Evolutionary conservation across 1,284 basidiomycete species (phyloP).

Genomic region (Tilletia setariae): DNA sequence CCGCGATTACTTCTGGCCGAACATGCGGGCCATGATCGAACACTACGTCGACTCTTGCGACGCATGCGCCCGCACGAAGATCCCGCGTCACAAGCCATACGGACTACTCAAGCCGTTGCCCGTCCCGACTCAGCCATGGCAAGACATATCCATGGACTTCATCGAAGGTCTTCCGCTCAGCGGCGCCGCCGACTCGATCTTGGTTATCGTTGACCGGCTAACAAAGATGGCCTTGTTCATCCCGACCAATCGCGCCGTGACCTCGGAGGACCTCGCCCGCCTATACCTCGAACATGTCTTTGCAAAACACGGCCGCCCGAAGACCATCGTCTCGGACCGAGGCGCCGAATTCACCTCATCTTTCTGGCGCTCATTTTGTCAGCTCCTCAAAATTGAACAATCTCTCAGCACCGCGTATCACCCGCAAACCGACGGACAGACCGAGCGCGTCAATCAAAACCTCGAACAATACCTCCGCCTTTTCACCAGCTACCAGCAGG

Average conservation of each 20-base stretch:
- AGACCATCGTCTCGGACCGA: too few species aligned
- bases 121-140: slow-evolving; percentile 55
- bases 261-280: slow-evolving; percentile 40
- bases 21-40: too few species aligned
- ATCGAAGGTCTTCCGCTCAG: slow-evolving; percentile 55
- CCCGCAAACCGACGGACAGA: slow-evolving; percentile 61
- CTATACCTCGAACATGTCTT: slow-evolving; percentile 42
- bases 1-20: too few species aligned
- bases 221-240: slow-evolving; percentile 54
- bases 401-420: too few species aligned
- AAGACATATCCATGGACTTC: slow-evolving; percentile 58
- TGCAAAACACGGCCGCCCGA: slow-evolving; percentile 54
- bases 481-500: slow-evolving; percentile 28
- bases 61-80: slow-evolving; percentile 56
- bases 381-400: too few species aligned
- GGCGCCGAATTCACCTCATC: too few species aligned
- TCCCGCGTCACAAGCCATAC: slow-evolving; percentile 26
- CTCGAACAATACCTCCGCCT: slow-evolving; percentile 50
- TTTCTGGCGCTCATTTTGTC: too few species aligned
- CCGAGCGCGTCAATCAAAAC: slow-evolving; percentile 57
- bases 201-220: slow-evolving; percentile 55
- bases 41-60: slow-evolving; percentile 57
- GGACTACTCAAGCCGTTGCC: slow-evolving; percentile 57
- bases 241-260: slow-evolving; percentile 61
- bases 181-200: slow-evolving; percentile 37